Percentiles rank a stretch among this genome's conserved stretches.
These are phyloP conservation scores for Parastagonospora avenae DNA, from an alignment of 2,329 filamentous ascomycete species.

Conservation along the genomic window DNA sequence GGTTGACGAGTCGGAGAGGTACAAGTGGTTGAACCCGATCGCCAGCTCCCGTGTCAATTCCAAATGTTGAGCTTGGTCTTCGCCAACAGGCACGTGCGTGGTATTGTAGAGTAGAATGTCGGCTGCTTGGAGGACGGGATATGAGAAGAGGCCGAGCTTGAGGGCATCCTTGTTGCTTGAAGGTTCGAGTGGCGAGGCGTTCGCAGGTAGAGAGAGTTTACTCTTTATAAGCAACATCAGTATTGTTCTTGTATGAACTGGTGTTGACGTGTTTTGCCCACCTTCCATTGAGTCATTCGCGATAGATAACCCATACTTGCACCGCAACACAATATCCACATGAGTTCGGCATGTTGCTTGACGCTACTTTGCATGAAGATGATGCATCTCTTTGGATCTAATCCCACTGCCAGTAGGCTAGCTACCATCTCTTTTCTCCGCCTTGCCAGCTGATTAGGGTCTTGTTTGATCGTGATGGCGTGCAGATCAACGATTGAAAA, in stretches of 20 bases:
- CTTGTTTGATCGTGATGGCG: constrained; percentile 78
- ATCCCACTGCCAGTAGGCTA: constrained; percentile 79
- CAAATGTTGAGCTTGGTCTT: constrained; percentile 91
- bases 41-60: constrained; percentile 90
- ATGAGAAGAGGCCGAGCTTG: constrained; percentile 91
- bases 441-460: constrained; percentile 63
- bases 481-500: constrained; percentile 94
- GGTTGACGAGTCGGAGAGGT: constrained; percentile 52
- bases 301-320: constrained; percentile 92
- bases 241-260: neutral
- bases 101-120: constrained; percentile 86
- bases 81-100: constrained; percentile 95
- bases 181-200: constrained; percentile 62
- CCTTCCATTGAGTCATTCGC: constrained; percentile 99
- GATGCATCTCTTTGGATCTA: constrained; percentile 75
- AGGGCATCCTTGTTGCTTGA: constrained; percentile 62
- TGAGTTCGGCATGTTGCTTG: constrained; percentile 81
- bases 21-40: constrained; percentile 83
- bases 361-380: constrained; percentile 85
- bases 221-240: constrained; percentile 46
- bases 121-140: constrained; percentile 92
- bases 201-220: constrained; percentile 70
- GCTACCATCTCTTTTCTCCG: constrained; percentile 78
- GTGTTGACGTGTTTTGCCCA: constrained; percentile 41
- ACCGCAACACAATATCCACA: constrained; percentile 95